Conservation (phyloP, 1,139 yeast genomes). For the Suhomyces taliae region DNA sequence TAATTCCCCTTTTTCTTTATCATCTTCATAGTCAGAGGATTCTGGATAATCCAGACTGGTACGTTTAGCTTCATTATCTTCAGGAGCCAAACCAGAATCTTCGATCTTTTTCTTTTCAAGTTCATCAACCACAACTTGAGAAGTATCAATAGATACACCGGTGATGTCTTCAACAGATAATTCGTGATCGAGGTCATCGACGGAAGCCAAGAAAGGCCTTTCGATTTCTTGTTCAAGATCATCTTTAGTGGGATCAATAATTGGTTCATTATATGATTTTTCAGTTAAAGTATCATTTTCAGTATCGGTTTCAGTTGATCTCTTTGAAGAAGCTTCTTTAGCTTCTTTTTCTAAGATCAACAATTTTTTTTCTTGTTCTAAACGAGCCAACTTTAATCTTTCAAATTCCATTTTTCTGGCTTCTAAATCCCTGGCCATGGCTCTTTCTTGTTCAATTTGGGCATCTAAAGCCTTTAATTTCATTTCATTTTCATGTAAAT, state of each 20-base stretch:
- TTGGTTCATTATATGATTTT: too few relatives aligned
- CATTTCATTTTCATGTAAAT: slow-evolving; percentile 18
- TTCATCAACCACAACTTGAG: slow-evolving; percentile 19
- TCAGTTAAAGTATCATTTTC: too few relatives aligned
- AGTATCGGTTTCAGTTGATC: too few relatives aligned
- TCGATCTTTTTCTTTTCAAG: slow-evolving; percentile 19
- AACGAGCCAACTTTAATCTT: slow-evolving; percentile 19
- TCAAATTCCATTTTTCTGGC: slow-evolving; percentile 21
- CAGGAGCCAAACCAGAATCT: background rate
- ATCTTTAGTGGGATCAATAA: too few relatives aligned
- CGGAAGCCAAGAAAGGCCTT: slow-evolving; percentile 14
- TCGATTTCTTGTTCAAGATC: slow-evolving; percentile 3
- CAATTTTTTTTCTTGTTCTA: slow-evolving; percentile 23
- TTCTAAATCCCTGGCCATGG: slow-evolving; percentile 26
- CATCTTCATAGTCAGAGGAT: slow-evolving; percentile 8
- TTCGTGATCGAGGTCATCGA: slow-evolving; percentile 9
- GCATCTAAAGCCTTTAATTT: slow-evolving; percentile 21
- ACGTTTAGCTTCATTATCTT: background rate
- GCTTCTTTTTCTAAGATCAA: slow-evolving; percentile 12
- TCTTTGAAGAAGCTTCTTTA: background rate
- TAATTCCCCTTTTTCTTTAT: slow-evolving; percentile 9
- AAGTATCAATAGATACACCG: slow-evolving; percentile 9
- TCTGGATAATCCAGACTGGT: slow-evolving; percentile 2
- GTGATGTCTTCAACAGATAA: slow-evolving; percentile 4
- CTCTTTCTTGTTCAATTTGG: slow-evolving; percentile 32